Evolutionary conservation across 805 yeast genomes (phyloP), one percentile per base, ranked within the genome.

Genomic region (Starmerella apis): DNA sequence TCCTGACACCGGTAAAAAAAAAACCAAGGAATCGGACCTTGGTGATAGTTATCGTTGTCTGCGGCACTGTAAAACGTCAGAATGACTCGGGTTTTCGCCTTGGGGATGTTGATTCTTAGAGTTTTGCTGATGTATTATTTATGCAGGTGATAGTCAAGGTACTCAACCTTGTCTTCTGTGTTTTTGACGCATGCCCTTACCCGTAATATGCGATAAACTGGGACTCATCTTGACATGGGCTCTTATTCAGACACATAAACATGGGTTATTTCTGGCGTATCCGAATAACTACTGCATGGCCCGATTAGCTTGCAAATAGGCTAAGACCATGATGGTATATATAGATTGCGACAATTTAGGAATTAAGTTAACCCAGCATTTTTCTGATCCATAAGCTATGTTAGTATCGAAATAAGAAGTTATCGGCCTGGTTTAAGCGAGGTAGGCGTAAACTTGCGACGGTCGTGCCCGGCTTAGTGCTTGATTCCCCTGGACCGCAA

Each of bases 401-500:
- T n/a, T n/a, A n/a, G n/a, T n/a, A n/a, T n/a, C n/a, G 30, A 11
- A 8, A 27, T 27, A 11, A 8, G 30, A 27, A 9, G 30, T 27
- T 11, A 8, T 27, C 30, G 30, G 30, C 30, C 30, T 27, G 10
- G 30, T 27, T 27, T 9, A 11, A 27, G 30, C 30, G 30, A 27
- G 10, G 30, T 11, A 27, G 30, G 10, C 30, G n/a, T n/a, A n/a
- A n/a, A n/a, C n/a, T n/a, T n/a, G n/a, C n/a, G n/a, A n/a, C 9
- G 9, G 25, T 25, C 39, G n/a, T 36, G 25, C 39, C 39, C 25
- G n/a, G 7, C 39, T 10, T 20, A n/a, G 14, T 41, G 23, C 33
- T 11, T 18, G 22, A 16, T 31, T 27, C 44, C n/a, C 44, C 44
- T 41, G 44, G 33, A 27, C 44, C 44, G 44, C 44, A 41, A 27